phyloP scores from a whole-genome alignment of 192 early-diverging fungal genomes.

The Coemansia sp. region DNA sequence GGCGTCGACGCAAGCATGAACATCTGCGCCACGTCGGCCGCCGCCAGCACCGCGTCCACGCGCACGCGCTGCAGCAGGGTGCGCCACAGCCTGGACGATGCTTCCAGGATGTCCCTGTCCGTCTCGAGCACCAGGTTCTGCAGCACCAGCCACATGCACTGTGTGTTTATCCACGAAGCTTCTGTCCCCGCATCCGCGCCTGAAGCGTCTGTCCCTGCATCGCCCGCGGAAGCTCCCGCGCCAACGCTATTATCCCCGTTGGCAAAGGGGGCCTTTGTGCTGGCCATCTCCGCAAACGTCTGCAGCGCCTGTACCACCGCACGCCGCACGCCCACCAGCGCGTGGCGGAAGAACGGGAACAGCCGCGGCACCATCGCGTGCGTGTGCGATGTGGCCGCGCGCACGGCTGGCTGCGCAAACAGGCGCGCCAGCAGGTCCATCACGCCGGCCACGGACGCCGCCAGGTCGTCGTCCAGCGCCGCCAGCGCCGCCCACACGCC shows the following conservation, averaged over 20 bases:
- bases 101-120: constrained; percentile 34
- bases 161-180: not conserved
- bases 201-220: not conserved
- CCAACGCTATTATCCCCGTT: too few species aligned
- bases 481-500: constrained; percentile 88
- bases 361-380: constrained; percentile 74
- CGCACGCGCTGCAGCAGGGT: constrained; percentile 42
- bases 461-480: constrained; percentile 88
- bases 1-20: constrained; percentile 82
- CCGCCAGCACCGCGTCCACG: constrained; percentile 31
- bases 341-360: constrained; percentile 94
- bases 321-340: constrained; percentile 76
- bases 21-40: constrained; percentile 34
- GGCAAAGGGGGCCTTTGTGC: not conserved
- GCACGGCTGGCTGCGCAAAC: constrained; percentile 52
- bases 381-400: constrained; percentile 16
- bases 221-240: too few species aligned
- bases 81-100: constrained; percentile 62
- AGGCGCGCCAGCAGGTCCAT: constrained; percentile 91
- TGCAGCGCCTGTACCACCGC: constrained; percentile 79
- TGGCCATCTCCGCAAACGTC: constrained; percentile 60
- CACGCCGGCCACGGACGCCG: constrained; percentile 84
- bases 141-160: constrained; percentile 73
- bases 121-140: constrained; percentile 96
- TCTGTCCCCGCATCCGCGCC: not conserved